These are phyloP conservation scores for Populus pruinosa DNA, from an alignment of 345 rosid genomes.

Conservation along the genomic window DNA sequence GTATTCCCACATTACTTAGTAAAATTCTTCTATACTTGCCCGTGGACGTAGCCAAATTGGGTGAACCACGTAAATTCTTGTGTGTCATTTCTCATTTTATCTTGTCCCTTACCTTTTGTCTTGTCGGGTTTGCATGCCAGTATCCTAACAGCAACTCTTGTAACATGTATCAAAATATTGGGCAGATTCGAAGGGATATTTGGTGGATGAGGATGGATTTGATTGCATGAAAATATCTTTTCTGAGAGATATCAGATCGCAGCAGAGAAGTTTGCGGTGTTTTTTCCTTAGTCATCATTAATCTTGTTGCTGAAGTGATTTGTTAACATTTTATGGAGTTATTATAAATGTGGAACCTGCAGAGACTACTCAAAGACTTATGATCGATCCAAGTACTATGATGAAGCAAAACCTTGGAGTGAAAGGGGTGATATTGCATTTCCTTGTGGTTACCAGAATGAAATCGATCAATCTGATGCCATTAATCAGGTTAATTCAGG, in stretches of 20 bases:
- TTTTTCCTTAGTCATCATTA: background rate
- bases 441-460: constrained; percentile 94
- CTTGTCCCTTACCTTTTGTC: too few species aligned
- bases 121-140: too few species aligned
- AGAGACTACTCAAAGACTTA: constrained; percentile 99
- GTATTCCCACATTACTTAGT: too few species aligned
- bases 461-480: constrained; percentile 95
- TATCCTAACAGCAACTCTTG: background rate
- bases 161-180: constrained; percentile 17
- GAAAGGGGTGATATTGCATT: constrained; percentile 94
- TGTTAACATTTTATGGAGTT: constrained; percentile 8
- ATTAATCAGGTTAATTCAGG: constrained; percentile 84
- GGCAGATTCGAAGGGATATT: constrained; percentile 90
- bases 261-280: constrained; percentile 93
- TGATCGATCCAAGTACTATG: constrained; percentile 90
- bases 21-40: too few species aligned
- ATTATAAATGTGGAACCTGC: constrained; percentile 28
- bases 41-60: too few species aligned
- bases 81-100: too few species aligned
- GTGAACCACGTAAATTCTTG: too few species aligned
- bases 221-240: constrained; percentile 94
- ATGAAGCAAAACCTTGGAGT: constrained; percentile 93
- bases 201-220: constrained; percentile 96
- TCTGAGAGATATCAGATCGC: constrained; percentile 89
- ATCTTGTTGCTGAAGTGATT: background rate